A percentile compares a stretch with the other conserved stretches of the same genome.
phyloP scores from a whole-genome alignment of 176 grass and related monocot species.

The Carex pumila region DNA sequence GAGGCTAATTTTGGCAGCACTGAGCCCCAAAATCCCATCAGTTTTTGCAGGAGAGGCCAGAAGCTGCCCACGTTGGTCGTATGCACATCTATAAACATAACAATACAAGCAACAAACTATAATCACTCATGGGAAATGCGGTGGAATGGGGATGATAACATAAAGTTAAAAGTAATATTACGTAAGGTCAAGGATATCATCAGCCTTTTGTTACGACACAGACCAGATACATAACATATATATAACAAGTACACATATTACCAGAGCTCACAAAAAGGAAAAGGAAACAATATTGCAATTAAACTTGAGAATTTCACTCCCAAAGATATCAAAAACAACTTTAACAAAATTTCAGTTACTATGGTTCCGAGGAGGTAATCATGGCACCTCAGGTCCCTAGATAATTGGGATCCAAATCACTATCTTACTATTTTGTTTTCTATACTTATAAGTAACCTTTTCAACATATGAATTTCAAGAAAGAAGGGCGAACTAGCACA shows the following conservation, averaged over 20 bases:
- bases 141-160: background rate
- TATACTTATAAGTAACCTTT: background rate
- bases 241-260: background rate
- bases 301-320: background rate
- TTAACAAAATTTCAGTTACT: background rate
- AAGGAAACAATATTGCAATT: background rate
- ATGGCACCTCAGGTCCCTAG: background rate
- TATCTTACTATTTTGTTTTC: background rate
- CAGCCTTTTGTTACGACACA: background rate
- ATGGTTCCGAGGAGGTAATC: background rate
- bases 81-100: conserved; percentile 55
- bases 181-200: background rate
- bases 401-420: background rate
- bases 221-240: background rate
- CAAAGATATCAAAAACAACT: background rate
- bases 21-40: conserved; percentile 76
- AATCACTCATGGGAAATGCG: background rate
- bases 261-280: background rate
- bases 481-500: background rate
- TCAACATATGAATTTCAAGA: background rate
- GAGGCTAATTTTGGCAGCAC: conserved; percentile 50
- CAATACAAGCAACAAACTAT: conserved; percentile 4
- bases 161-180: background rate
- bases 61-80: conserved; percentile 80
- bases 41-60: conserved; percentile 39